Conservation (phyloP, 1,284 basidiomycete genomes). For the Pseudozyma flocculosa region DNA sequence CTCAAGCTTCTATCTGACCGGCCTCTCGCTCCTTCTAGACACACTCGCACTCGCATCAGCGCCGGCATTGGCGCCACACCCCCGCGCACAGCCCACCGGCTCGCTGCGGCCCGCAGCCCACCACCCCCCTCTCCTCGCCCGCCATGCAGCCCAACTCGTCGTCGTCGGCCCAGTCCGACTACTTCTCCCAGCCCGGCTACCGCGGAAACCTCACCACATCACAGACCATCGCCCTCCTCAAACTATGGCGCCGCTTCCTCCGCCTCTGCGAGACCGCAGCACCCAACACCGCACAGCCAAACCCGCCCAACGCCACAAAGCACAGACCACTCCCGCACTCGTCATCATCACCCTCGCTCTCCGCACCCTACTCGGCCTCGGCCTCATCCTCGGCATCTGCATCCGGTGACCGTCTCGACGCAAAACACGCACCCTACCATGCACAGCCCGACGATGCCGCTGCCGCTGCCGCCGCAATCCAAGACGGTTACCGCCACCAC, state of each 20-base stretch:
- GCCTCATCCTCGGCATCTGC: conserved; percentile 17
- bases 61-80: no score
- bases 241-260: conserved; percentile 51
- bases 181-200: conserved; percentile 35
- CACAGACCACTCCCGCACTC: no score
- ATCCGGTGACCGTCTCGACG: background rate
- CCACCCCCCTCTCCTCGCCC: background rate
- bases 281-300: conserved; percentile 6
- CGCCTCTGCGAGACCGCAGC: conserved; percentile 40
- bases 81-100: no score
- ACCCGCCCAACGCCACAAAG: no score
- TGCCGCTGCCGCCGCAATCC: no score
- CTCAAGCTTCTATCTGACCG: no score
- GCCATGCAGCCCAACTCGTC: background rate
- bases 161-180: conserved; percentile 5
- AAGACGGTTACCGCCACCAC: background rate
- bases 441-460: no score
- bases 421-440: conserved; percentile 4
- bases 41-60: no score
- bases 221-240: conserved; percentile 44
- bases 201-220: conserved; percentile 39
- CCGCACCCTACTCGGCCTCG: conserved; percentile 8
- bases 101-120: background rate
- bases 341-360: conserved; percentile 13
- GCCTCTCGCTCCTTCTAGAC: no score